Evolutionary conservation across 2,329 filamentous ascomycete genomes (phyloP).

Genomic region (Mycosphaerella sp.): DNA sequence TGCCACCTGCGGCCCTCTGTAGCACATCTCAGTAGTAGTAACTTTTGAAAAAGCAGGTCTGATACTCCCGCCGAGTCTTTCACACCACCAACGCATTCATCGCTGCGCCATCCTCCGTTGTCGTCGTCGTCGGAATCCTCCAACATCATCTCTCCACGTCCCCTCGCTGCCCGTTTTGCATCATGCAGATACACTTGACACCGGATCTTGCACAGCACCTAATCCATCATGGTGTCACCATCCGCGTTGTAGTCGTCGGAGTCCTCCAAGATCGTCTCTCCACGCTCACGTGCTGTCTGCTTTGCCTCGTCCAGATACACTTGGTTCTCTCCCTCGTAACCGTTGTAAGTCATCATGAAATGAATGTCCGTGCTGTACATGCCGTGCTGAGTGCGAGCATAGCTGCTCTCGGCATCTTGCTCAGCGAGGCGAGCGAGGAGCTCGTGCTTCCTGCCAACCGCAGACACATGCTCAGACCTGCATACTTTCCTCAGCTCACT

Average conservation of each 20-base stretch:
- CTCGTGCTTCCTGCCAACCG: conserved; percentile 23
- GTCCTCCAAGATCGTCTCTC: conserved; percentile 1
- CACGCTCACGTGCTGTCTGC: conserved; percentile 1
- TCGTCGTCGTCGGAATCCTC: too few relatives aligned
- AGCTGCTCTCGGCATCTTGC: conserved; percentile 23
- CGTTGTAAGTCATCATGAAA: conserved; percentile 23
- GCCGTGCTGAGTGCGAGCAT: conserved; percentile 11
- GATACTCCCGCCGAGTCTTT: too few relatives aligned
- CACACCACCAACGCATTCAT: too few relatives aligned
- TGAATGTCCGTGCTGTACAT: conserved; percentile 16
- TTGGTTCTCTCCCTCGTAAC: conserved; percentile 10
- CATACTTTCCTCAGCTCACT: conserved; percentile 19
- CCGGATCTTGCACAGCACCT: too few relatives aligned
- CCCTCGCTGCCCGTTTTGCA: too few relatives aligned
- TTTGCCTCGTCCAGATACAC: conserved; percentile 2
- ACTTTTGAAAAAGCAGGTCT: too few relatives aligned
- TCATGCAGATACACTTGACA: too few relatives aligned
- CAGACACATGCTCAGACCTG: conserved; percentile 7
- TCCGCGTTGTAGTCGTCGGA: not conserved
- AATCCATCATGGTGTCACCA: too few relatives aligned
- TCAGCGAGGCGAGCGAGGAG: conserved; percentile 25
- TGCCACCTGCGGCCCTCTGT: not conserved
- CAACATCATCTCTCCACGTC: too few relatives aligned
- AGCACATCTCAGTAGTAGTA: too few relatives aligned
- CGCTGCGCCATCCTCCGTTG: too few relatives aligned